Conservation (phyloP, 768 basidiomycete genomes). For the Amanita brunnescens region DNA sequence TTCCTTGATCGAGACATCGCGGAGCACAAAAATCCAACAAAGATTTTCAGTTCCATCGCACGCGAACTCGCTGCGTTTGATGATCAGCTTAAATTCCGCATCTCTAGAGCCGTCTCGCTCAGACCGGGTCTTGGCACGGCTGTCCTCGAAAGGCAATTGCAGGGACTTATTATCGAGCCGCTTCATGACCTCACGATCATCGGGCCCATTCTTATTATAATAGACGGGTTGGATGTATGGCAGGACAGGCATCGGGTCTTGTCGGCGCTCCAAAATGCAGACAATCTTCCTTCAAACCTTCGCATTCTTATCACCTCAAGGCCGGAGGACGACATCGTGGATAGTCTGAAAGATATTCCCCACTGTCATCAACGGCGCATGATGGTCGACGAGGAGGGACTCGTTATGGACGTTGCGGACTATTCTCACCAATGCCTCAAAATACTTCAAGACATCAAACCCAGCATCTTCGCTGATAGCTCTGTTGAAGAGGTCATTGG, state of each 20-base stretch:
- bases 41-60: slow-evolving; percentile 25
- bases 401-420: background rate
- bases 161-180: slow-evolving; percentile 20
- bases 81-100: slow-evolving; percentile 6
- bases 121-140: slow-evolving; percentile 3
- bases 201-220: slow-evolving; percentile 24
- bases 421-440: background rate
- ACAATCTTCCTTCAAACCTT: slow-evolving; percentile 15
- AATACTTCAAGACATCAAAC: background rate
- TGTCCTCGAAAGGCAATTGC: slow-evolving; percentile 15
- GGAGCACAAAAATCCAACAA: slow-evolving; percentile 14
- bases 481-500: background rate
- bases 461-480: background rate
- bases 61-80: slow-evolving; percentile 24
- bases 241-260: slow-evolving; percentile 8
- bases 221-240: slow-evolving; percentile 27
- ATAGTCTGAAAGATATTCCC: background rate
- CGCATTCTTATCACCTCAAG: slow-evolving; percentile 22
- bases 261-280: background rate
- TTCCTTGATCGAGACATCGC: slow-evolving; percentile 17
- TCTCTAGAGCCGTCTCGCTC: slow-evolving; percentile 1
- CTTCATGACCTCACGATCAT: slow-evolving; percentile 13
- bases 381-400: slow-evolving; percentile 1
- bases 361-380: background rate
- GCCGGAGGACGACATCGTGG: slow-evolving; percentile 12